Percentiles rank a stretch among this genome's conserved stretches.
Evolutionary conservation across 495 filamentous ascomycete genomes (phyloP).

Genomic region (Massariosphaeria phaeospora): DNA sequence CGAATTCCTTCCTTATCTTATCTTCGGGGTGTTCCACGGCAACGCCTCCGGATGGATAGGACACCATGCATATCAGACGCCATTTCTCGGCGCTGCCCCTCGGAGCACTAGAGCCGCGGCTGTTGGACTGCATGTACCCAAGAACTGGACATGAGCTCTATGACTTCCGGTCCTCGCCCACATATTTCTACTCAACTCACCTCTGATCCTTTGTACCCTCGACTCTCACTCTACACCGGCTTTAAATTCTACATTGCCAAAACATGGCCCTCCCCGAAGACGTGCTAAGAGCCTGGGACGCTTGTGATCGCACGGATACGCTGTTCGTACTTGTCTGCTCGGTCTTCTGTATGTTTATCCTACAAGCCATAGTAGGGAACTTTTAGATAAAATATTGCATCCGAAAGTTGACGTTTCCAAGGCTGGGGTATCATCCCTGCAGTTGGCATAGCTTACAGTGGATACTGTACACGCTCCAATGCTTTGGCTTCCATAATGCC

Average conservation of each 20-base stretch:
- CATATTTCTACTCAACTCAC: neutral
- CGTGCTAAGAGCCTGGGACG: slow-evolving; percentile 30
- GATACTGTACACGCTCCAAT: slow-evolving; percentile 46
- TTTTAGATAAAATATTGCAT: neutral
- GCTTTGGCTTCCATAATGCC: slow-evolving; percentile 48
- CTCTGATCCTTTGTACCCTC: neutral
- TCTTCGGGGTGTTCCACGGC: too few species aligned
- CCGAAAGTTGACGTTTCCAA: neutral
- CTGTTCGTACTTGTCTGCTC: slow-evolving; percentile 46
- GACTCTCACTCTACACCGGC: neutral
- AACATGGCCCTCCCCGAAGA: slow-evolving; percentile 20
- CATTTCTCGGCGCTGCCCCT: slow-evolving; percentile 4
- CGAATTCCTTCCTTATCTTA: too few species aligned
- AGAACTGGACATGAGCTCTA: neutral
- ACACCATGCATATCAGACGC: slow-evolving; percentile 9
- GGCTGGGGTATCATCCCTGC: slow-evolving; percentile 45
- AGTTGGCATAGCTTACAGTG: slow-evolving; percentile 47
- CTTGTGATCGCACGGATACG: slow-evolving; percentile 31
- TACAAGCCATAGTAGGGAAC: neutral
- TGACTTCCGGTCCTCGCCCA: neutral
- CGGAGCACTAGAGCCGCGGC: neutral
- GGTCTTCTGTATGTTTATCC: slow-evolving; percentile 37
- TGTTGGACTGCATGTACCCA: neutral
- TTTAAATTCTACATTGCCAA: neutral
- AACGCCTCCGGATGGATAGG: too few species aligned